Base-by-base conservation (phyloP, 305 asterid genomes). In the Lippia alba region DNA sequence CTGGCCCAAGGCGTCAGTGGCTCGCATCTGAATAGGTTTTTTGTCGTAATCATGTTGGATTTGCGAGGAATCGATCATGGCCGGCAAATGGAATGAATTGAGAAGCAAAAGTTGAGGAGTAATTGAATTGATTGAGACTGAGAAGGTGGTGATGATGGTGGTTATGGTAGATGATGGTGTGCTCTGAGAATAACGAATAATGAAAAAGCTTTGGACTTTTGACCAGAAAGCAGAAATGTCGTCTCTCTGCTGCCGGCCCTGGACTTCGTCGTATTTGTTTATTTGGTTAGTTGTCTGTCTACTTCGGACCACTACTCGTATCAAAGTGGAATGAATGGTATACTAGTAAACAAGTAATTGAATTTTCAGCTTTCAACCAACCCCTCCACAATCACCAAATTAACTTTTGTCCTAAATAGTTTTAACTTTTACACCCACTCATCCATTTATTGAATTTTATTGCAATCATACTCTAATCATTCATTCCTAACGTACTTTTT, bases 1-100 rank as follows among this genome's bases (percentile, higher is more conserved):
- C 61, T 78, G 94, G 0, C 99, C 99, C 56, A 94, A 62, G 10
- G 97, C 94, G 67, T 91, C 99, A 44, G 81, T 74, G 0, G 97
- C 97, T 24, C 86, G 85, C 14, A 91, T 64, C 77, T 87, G 96
- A 45, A 91, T 66, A 7, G 95, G 84, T 89, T 82, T 84, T 73
- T 64, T 78, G 64, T 78, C 89, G 54, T 79, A 78, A 9, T 81
- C 88, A 12, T 79, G 78, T 39, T 51, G 65, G 56, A 34, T 36
- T 41, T n/a, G 57, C 57, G 20, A 64, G 56, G 69, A 45, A 8
- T 65, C 76, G 61, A 72, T 39, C 84, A 76, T 79, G 57, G 67
- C 54, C 64, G 74, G 36, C 75, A 71, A 56, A 6, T 50, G 19
- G 7, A n/a, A 62, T 6, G 36, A 30, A 24, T 11, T 5, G 67